Percentiles rank a stretch among this genome's conserved stretches.
Evolutionary conservation across 768 basidiomycete species (phyloP).

Genomic region (Neoboletus magnificus): DNA sequence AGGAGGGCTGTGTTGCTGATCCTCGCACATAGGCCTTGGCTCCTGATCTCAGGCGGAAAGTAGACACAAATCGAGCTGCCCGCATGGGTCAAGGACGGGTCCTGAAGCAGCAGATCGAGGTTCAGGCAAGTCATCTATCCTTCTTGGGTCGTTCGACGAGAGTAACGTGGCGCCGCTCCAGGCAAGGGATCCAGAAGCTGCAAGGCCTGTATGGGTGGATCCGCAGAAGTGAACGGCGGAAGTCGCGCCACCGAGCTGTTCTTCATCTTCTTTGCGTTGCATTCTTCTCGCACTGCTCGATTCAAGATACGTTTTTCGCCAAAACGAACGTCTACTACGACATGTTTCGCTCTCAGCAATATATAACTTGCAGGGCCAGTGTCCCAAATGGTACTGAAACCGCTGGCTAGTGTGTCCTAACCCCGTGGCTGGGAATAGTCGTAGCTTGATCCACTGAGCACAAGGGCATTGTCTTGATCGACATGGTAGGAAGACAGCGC

Average conservation of each 20-base stretch:
- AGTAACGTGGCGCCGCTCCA: constrained; percentile 11
- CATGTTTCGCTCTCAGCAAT: constrained; percentile 1
- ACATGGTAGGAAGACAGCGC: neutral
- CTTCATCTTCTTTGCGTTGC: neutral
- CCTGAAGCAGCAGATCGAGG: constrained; percentile 48
- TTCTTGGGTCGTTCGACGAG: constrained; percentile 1
- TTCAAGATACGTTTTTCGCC: constrained; percentile 1
- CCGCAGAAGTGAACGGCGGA: constrained; percentile 16
- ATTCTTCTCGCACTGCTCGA: constrained; percentile 1
- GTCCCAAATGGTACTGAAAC: neutral
- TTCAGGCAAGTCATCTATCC: constrained; percentile 42
- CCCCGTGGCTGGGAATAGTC: neutral
- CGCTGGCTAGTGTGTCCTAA: neutral
- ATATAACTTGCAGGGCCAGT: neutral
- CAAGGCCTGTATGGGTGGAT: constrained; percentile 35
- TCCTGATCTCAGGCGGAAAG: constrained; percentile 60
- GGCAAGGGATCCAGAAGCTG: constrained; percentile 26
- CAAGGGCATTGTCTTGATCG: neutral
- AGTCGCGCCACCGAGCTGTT: neutral
- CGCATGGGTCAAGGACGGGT: constrained; percentile 54
- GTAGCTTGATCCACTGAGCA: neutral
- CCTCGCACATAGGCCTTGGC: constrained; percentile 48
- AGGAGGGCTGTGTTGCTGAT: neutral
- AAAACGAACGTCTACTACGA: neutral
- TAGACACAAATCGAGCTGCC: constrained; percentile 54